Conservation (phyloP, 2,329 filamentous ascomycete genomes). For the Exophiala viscosa region DNA sequence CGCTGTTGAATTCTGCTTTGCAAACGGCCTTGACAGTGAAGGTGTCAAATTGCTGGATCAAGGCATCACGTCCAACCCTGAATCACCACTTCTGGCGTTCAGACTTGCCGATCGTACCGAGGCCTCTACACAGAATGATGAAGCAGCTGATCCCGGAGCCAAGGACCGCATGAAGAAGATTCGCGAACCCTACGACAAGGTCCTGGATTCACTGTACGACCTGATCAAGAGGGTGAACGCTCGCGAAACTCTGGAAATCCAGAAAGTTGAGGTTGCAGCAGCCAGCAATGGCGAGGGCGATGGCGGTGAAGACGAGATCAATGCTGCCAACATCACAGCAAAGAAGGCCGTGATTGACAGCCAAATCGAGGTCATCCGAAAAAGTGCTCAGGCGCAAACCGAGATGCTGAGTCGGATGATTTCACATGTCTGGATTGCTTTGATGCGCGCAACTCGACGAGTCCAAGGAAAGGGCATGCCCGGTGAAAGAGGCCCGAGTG, state of each 20-base stretch:
- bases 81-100: conserved; percentile 85
- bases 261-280: conserved; percentile 51
- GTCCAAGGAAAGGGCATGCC: conserved; percentile 80
- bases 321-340: conserved; percentile 44
- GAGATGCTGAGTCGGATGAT: conserved; percentile 77
- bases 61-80: conserved; percentile 84
- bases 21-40: conserved; percentile 67
- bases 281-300: conserved; percentile 35
- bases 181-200: conserved; percentile 75
- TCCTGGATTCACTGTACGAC: conserved; percentile 83
- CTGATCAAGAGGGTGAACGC: conserved; percentile 69
- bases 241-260: conserved; percentile 61
- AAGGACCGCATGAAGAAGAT: conserved; percentile 66
- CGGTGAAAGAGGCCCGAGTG: conserved; percentile 57
- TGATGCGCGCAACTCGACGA: conserved; percentile 90
- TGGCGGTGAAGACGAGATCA: conserved; percentile 52
- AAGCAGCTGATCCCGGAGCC: conserved; percentile 64
- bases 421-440: conserved; percentile 89
- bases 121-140: conserved; percentile 69
- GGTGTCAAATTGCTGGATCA: conserved; percentile 76
- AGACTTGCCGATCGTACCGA: conserved; percentile 88
- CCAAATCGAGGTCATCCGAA: conserved; percentile 57
- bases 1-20: conserved; percentile 86
- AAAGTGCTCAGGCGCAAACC: conserved; percentile 68
- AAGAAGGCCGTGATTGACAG: conserved; percentile 52